Conservation (phyloP, 2,329 filamentous ascomycete species). For the Cytospora schulzeri region DNA sequence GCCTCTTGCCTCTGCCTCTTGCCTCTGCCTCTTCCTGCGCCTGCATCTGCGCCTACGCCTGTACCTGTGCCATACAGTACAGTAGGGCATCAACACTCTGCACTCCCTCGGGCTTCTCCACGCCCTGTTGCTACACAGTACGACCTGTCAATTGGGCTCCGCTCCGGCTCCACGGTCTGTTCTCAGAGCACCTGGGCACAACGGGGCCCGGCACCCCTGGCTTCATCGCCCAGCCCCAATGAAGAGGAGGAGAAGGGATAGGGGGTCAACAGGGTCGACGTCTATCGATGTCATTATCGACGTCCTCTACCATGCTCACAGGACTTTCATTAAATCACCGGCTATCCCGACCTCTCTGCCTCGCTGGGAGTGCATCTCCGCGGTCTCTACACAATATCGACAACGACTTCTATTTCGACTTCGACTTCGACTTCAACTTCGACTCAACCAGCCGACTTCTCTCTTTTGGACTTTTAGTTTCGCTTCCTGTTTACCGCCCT, state of each 20-base stretch:
- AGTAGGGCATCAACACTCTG: conserved; percentile 1
- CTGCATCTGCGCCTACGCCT: not conserved
- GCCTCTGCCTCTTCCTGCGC: not conserved
- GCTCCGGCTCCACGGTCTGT: conserved; percentile 20
- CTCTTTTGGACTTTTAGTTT: not conserved
- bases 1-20: not conserved
- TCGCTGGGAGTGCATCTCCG: conserved; percentile 8
- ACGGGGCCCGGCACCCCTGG: conserved; percentile 19
- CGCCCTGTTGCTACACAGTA: conserved; percentile 9
- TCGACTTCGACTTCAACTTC: not conserved
- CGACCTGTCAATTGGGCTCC: conserved; percentile 21
- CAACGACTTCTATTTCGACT: not conserved
- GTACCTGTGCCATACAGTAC: conserved; percentile 7
- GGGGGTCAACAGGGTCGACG: conserved; percentile 26
- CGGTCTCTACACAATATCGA: conserved; percentile 6
- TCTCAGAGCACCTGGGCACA: conserved; percentile 6
- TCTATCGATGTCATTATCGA: conserved; percentile 19
- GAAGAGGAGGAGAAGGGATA: conserved; percentile 25
- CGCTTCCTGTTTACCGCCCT: not conserved
- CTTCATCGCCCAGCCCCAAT: conserved; percentile 23
- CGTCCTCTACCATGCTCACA: conserved; percentile 20
- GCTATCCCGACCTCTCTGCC: conserved; percentile 24
- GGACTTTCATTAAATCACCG: conserved; percentile 27
- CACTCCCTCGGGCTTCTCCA: conserved; percentile 13
- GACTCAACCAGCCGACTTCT: not conserved